Percentiles rank a stretch among this genome's conserved stretches.
Evolutionary conservation across 1,284 basidiomycete species (phyloP).

Genomic region (Leccinum cinnamomeum): DNA sequence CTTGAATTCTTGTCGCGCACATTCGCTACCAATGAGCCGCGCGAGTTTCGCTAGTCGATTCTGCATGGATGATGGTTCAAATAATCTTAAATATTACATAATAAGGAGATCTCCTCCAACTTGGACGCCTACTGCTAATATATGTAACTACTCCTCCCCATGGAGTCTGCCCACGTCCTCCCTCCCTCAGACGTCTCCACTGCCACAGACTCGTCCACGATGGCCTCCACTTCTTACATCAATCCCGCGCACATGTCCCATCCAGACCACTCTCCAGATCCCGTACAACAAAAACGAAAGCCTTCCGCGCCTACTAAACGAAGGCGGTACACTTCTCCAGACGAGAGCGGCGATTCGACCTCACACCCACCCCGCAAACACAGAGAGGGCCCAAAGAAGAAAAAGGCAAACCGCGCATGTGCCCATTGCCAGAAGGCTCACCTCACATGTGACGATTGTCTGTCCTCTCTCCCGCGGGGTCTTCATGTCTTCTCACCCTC

Average conservation of each 20-base stretch:
- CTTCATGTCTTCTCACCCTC: constrained; percentile 18
- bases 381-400: constrained; percentile 80
- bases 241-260: constrained; percentile 32
- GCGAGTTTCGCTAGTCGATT: constrained; percentile 35
- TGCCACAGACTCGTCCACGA: constrained; percentile 2
- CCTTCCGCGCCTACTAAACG: constrained; percentile 35
- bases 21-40: constrained; percentile 41
- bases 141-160: constrained; percentile 18
- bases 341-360: constrained; percentile 49
- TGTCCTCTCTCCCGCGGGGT: constrained; percentile 31
- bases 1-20: constrained; percentile 54
- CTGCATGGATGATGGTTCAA: constrained; percentile 8
- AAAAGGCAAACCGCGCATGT: constrained; percentile 92
- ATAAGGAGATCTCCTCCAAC: constrained; percentile 14
- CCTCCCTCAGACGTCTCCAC: constrained; percentile 3
- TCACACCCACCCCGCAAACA: constrained; percentile 47
- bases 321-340: constrained; percentile 45
- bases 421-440: constrained; percentile 95
- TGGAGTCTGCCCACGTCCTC: constrained; percentile 11
- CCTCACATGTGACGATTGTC: constrained; percentile 96
- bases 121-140: constrained; percentile 10
- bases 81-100: constrained; percentile 15
- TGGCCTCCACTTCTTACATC: constrained; percentile 22
- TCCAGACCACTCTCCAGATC: constrained; percentile 14
- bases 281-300: constrained; percentile 18